A percentile compares a stretch with the other conserved stretches of the same genome.
phyloP scores from a whole-genome alignment of 257 asterid species.

The Oldenlandia corymbosa region DNA sequence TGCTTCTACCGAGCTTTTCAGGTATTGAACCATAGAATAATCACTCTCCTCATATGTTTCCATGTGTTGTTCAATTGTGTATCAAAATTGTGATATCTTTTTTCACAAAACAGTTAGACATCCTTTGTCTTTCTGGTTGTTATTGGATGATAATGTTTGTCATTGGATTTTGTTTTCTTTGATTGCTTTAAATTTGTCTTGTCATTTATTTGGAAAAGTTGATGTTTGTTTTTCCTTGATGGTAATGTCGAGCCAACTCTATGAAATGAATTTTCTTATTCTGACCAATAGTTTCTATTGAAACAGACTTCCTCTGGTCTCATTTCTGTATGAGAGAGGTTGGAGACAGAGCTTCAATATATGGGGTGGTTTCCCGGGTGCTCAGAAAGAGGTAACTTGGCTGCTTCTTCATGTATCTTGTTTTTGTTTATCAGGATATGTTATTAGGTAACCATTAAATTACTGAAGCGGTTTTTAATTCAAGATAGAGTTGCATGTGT shows the following conservation, averaged over 20 bases:
- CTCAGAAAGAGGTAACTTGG: constrained; percentile 66
- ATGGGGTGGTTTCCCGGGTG: constrained; percentile 91
- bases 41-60: background rate
- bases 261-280: constrained; percentile 8
- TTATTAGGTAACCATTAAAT: background rate
- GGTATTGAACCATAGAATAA: constrained; percentile 28
- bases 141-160: background rate
- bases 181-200: background rate
- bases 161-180: background rate
- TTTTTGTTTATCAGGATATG: background rate
- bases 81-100: background rate
- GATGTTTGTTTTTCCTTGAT: background rate
- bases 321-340: constrained; percentile 86
- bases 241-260: background rate
- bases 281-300: constrained; percentile 2
- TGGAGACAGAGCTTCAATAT: constrained; percentile 76
- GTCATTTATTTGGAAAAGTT: background rate
- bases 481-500: background rate
- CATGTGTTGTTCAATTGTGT: background rate
- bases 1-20: constrained; percentile 72
- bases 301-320: constrained; percentile 57
- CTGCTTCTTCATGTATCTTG: background rate
- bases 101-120: background rate
- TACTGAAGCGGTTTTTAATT: background rate
- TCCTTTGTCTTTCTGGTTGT: background rate